Evolutionary conservation across 108 stramenopile genomes (phyloP), one percentile per base, ranked within the genome.

Genomic region (Skeletonema potamos): DNA sequence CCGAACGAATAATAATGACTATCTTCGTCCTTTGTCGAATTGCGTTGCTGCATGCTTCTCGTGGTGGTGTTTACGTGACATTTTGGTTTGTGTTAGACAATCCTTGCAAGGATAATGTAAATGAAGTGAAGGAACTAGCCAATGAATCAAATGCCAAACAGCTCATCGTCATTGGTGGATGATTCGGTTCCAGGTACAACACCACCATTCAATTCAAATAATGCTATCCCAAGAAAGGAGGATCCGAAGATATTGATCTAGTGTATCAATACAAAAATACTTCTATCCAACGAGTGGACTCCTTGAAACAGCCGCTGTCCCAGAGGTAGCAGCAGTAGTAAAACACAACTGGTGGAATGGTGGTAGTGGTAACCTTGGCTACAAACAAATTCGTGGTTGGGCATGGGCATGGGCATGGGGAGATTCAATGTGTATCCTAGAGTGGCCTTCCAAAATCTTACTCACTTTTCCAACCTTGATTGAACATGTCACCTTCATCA

Each of bases 231-330:
- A 83, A 83, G 58, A 86, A 85, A 15, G 87, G 87, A 18, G 87
- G 85, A 12, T 83, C 85, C 17, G 84, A 84, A 30, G 83, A 84
- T 48, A 79, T 84, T 56, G 86, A 84, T 41, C 73, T 85, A 37
- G 77, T 74, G 28, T 77, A 66, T 60, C 81, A 79, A 57, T 75
- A 29, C 57, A 79, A 79, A 70, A 11, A n/a, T n/a, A 68, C 11
- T 67, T 66, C 12, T 66, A 73, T 27, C 70, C 61, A 71, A 27
- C 18, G 4, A 17, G n/a, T 13, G 36, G 30, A 20, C 27, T 29
- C 20, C 58, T 34, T 8, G 62, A 37, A 13, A 62, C 64, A 27
- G 72, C 75, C 29, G 82, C 73, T 39, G 80, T 84, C 33, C 84
- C 84, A 13, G 76, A 57, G 11, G 84, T 80, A 15, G 24, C 41